Evolutionary conservation across 2,329 filamentous ascomycete genomes (phyloP).

Genomic region (Parastagonospora nodorum): DNA sequence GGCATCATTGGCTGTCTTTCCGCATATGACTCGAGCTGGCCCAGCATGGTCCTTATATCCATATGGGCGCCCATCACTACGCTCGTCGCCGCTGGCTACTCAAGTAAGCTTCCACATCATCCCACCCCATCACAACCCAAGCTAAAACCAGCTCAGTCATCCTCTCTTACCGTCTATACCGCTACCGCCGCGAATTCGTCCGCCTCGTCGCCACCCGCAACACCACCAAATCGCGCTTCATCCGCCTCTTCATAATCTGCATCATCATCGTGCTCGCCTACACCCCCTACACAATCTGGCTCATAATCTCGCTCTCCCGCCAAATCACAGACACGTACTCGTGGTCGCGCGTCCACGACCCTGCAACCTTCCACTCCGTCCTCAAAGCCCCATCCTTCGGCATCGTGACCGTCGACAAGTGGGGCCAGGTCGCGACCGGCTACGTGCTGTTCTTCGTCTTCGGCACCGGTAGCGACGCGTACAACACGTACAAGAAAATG

Average conservation of each 20-base stretch:
- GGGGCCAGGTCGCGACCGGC: slow-evolving; percentile 60
- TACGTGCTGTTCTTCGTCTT: slow-evolving; percentile 67
- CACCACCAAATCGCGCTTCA: slow-evolving; percentile 64
- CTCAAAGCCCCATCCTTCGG: slow-evolving; percentile 54
- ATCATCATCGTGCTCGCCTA: slow-evolving; percentile 55
- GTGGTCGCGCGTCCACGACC: slow-evolving; percentile 60
- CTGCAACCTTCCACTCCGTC: slow-evolving; percentile 55
- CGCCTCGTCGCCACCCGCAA: slow-evolving; percentile 59
- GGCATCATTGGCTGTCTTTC: slow-evolving; percentile 64
- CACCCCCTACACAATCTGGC: slow-evolving; percentile 57
- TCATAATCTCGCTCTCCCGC: slow-evolving; percentile 45
- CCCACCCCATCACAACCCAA: slow-evolving; percentile 3
- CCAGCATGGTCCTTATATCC: slow-evolving; percentile 58
- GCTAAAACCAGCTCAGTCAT: slow-evolving; percentile 52
- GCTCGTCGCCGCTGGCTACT: slow-evolving; percentile 60
- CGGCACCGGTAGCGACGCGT: slow-evolving; percentile 66
- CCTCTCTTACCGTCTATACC: slow-evolving; percentile 64
- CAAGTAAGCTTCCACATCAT: slow-evolving; percentile 53
- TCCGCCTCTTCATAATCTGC: slow-evolving; percentile 65
- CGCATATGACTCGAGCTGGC: slow-evolving; percentile 62
- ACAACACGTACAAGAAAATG: slow-evolving; percentile 35
- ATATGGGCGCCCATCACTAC: slow-evolving; percentile 63
- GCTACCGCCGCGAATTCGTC: slow-evolving; percentile 64
- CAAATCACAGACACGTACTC: slow-evolving; percentile 52
- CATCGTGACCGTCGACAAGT: slow-evolving; percentile 59